phyloP scores from a whole-genome alignment of 2,329 filamentous ascomycete species.

The Monilinia fructigena region DNA sequence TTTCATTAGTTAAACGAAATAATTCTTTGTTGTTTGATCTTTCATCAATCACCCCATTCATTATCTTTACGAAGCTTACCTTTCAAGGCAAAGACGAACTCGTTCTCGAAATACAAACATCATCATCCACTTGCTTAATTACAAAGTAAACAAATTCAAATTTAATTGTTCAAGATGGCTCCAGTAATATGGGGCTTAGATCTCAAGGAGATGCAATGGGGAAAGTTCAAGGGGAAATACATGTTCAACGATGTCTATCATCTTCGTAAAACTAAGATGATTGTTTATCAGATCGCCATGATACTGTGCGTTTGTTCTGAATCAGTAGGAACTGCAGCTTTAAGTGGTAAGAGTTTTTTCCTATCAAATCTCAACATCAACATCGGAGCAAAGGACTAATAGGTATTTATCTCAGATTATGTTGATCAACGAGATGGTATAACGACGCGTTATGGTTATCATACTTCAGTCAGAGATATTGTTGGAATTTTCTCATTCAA shows the following conservation, averaged over 20 bases:
- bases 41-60: background rate
- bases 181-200: conserved; percentile 57
- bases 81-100: background rate
- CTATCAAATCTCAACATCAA: background rate
- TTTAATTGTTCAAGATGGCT: conserved; percentile 6
- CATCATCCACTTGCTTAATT: conserved; percentile 1
- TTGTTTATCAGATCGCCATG: conserved; percentile 59
- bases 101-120: background rate
- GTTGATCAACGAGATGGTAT: conserved; percentile 53
- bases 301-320: conserved; percentile 57
- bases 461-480: conserved; percentile 55
- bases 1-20: background rate
- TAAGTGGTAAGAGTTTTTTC: conserved; percentile 47
- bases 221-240: conserved; percentile 55
- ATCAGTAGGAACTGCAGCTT: conserved; percentile 54
- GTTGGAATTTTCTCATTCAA: conserved; percentile 56
- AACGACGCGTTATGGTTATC: conserved; percentile 43
- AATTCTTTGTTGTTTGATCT: background rate
- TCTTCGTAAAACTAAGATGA: conserved; percentile 56
- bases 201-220: conserved; percentile 56
- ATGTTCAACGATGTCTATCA: conserved; percentile 58
- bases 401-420: conserved; percentile 46
- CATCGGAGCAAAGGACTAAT: background rate
- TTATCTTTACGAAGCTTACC: background rate
- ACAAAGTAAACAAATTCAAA: background rate